Conservation (phyloP, 768 basidiomycete genomes). For the Mycena albidolilacea region DNA sequence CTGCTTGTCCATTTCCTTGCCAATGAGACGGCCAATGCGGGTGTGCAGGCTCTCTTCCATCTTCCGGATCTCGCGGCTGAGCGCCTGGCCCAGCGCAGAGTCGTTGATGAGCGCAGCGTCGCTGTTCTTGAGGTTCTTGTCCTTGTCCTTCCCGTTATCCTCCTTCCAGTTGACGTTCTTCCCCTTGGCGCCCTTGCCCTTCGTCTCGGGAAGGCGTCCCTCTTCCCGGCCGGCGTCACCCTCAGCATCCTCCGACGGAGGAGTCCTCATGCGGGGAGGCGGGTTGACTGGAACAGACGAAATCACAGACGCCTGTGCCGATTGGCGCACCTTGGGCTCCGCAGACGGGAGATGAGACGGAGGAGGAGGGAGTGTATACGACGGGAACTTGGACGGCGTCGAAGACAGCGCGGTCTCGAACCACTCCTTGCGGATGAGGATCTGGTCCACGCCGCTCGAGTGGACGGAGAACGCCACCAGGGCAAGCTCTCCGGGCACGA, state of each 20-base stretch:
- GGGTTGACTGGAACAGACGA: slow-evolving; percentile 44
- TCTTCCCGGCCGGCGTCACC: slow-evolving; percentile 73
- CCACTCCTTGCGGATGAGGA: slow-evolving; percentile 90
- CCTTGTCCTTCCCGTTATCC: slow-evolving; percentile 59
- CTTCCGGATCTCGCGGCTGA: slow-evolving; percentile 85
- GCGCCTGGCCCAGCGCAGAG: slow-evolving; percentile 67
- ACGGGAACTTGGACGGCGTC: slow-evolving; percentile 75
- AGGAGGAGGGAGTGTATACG: slow-evolving; percentile 56
- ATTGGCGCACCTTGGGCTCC: slow-evolving; percentile 40
- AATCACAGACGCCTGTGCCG: slow-evolving; percentile 46
- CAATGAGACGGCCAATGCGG: slow-evolving; percentile 83
- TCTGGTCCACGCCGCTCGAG: slow-evolving; percentile 89
- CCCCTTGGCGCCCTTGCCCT: slow-evolving; percentile 54
- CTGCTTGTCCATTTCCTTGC: slow-evolving; percentile 92
- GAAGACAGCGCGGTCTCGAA: slow-evolving; percentile 76
- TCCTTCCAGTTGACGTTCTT: slow-evolving; percentile 69
- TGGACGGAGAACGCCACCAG: slow-evolving; percentile 93
- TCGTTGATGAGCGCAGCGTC: slow-evolving; percentile 64
- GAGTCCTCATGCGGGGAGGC: slow-evolving; percentile 70
- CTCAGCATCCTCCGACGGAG: slow-evolving; percentile 83
- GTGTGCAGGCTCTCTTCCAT: slow-evolving; percentile 85
- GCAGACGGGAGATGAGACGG: slow-evolving; percentile 38
- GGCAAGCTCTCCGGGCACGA: slow-evolving; percentile 81
- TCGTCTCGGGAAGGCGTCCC: slow-evolving; percentile 72
- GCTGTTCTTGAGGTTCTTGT: slow-evolving; percentile 46